These are phyloP conservation scores for Chytriomyces sp. DNA, from an alignment of 192 early-diverging fungal species.

Conservation along the genomic window DNA sequence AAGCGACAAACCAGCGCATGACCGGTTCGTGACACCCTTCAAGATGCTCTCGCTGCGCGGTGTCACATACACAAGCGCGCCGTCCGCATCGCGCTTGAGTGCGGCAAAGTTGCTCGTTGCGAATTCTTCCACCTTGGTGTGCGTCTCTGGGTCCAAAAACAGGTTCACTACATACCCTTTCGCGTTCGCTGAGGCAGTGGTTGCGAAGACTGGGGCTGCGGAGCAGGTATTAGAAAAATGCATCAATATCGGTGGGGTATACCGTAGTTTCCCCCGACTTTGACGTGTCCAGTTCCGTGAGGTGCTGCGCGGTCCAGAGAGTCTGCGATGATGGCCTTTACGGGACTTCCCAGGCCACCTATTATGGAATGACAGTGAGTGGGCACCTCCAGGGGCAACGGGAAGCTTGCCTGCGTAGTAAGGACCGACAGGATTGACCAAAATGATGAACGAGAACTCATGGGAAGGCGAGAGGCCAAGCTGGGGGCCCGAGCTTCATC, in stretches of 20 bases:
- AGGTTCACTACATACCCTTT: conserved; percentile 70
- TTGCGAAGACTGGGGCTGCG: conserved; percentile 52
- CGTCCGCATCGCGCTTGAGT: conserved; percentile 35
- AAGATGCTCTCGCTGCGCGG: conserved; percentile 65
- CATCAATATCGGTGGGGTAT: conserved; percentile 7
- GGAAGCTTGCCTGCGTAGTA: conserved; percentile 53
- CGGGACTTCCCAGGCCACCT: conserved; percentile 58
- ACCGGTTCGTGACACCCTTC: conserved; percentile 68
- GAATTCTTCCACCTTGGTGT: conserved; percentile 73
- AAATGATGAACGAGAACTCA: conserved; percentile 66
- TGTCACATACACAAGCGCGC: conserved; percentile 64
- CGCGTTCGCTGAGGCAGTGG: conserved; percentile 61
- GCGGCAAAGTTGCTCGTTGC: conserved; percentile 79
- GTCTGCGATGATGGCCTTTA: conserved; percentile 66
- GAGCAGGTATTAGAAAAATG: neutral
- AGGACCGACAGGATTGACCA: conserved; percentile 71
- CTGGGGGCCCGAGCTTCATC: conserved; percentile 68
- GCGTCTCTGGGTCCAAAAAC: conserved; percentile 69
- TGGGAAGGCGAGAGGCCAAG: conserved; percentile 55
- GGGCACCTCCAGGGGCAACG: neutral
- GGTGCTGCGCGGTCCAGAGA: conserved; percentile 68
- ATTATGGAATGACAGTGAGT: conserved; percentile 31
- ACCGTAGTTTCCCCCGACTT: conserved; percentile 76
- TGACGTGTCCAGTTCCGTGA: conserved; percentile 60
- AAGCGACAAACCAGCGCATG: conserved; percentile 9